A percentile compares a stretch with the other conserved stretches of the same genome.
These are phyloP conservation scores for Neoascochyta sp. DNA, from an alignment of 2,329 filamentous ascomycete species.

Conservation along the genomic window DNA sequence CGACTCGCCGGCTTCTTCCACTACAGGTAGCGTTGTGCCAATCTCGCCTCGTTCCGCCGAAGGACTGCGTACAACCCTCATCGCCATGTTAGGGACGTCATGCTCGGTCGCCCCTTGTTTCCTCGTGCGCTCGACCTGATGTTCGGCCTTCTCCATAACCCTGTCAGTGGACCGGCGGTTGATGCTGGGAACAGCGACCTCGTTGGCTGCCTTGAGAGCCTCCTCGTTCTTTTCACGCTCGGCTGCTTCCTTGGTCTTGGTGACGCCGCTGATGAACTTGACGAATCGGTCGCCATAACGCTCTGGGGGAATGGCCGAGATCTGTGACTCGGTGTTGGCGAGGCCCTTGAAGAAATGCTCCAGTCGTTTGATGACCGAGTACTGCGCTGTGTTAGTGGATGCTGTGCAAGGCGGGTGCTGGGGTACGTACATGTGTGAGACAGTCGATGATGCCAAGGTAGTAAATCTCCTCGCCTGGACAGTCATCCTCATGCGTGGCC, in stretches of 20 bases:
- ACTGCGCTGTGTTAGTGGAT: slow-evolving; percentile 54
- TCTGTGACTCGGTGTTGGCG: slow-evolving; percentile 75
- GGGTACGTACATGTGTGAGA: slow-evolving; percentile 77
- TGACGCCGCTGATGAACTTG: slow-evolving; percentile 85
- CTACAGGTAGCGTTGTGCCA: slow-evolving; percentile 68
- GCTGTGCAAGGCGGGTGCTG: background rate
- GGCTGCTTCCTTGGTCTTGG: slow-evolving; percentile 83
- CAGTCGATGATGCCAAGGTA: slow-evolving; percentile 99
- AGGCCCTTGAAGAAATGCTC: slow-evolving; percentile 98
- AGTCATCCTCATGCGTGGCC: slow-evolving; percentile 87
- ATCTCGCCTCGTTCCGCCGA: slow-evolving; percentile 55
- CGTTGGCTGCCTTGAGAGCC: slow-evolving; percentile 28
- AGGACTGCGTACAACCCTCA: slow-evolving; percentile 57
- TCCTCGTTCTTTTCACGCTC: slow-evolving; percentile 51
- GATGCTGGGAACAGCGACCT: slow-evolving; percentile 39
- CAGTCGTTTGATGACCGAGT: slow-evolving; percentile 88
- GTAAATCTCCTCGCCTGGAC: slow-evolving; percentile 85
- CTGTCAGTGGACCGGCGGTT: slow-evolving; percentile 47
- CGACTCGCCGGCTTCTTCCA: slow-evolving; percentile 83
- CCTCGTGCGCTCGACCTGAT: slow-evolving; percentile 58
- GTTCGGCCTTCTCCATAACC: slow-evolving; percentile 59
- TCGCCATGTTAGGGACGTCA: slow-evolving; percentile 59
- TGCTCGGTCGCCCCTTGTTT: slow-evolving; percentile 47
- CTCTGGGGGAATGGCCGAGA: slow-evolving; percentile 86
- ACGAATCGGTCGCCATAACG: slow-evolving; percentile 92